These are phyloP conservation scores for Juglanconis juglandina DNA, from an alignment of 2,329 filamentous ascomycete species.

Conservation along the genomic window DNA sequence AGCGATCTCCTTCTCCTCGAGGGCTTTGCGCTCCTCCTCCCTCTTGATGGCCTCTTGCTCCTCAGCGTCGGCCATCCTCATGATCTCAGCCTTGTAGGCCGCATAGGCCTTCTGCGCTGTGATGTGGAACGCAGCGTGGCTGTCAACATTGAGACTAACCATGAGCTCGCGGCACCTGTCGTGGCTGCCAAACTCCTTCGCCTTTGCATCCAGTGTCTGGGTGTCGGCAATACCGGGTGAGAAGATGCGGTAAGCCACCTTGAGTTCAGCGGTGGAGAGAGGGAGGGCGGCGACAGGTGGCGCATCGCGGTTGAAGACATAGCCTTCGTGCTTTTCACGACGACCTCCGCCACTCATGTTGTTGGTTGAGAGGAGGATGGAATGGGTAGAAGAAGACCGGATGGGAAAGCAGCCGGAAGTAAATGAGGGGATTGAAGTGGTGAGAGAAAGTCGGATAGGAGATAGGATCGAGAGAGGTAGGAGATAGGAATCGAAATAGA, in stretches of 20 bases:
- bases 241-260: slow-evolving; percentile 14
- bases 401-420: too few relatives aligned
- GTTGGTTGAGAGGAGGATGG: too few relatives aligned
- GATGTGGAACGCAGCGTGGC: background rate
- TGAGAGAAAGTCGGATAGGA: too few relatives aligned
- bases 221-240: background rate
- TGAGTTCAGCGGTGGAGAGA: background rate
- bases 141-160: background rate
- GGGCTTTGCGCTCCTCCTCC: background rate
- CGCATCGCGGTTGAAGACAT: background rate
- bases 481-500: too few relatives aligned
- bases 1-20: background rate
- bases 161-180: background rate
- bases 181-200: background rate
- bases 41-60: background rate
- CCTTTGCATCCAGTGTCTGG: background rate
- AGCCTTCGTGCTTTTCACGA: background rate
- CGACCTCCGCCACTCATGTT: too few relatives aligned
- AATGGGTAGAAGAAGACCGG: too few relatives aligned
- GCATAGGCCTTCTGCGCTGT: background rate
- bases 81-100: slow-evolving; percentile 4
- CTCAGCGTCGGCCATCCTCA: slow-evolving; percentile 5
- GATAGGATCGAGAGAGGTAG: too few relatives aligned
- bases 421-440: too few relatives aligned
- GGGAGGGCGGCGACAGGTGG: background rate